phyloP scores from a whole-genome alignment of 805 yeast genomes.

The Lipomyces orientalis region DNA sequence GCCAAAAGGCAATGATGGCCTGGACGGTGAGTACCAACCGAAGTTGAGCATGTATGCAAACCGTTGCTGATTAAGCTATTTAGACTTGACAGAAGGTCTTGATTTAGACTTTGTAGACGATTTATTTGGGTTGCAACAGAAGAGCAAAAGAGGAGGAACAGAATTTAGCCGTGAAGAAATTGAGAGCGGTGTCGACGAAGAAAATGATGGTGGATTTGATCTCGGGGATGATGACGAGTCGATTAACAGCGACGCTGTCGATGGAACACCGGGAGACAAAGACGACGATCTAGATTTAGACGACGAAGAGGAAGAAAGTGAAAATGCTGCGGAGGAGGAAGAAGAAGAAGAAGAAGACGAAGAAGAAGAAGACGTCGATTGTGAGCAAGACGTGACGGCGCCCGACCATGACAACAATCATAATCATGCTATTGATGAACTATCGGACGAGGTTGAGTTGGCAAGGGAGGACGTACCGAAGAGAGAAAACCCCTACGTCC shows the following conservation, averaged over 20 bases:
- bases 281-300: conserved; percentile 37
- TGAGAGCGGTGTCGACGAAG: conserved; percentile 24
- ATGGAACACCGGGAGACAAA: conserved; percentile 24
- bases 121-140: conserved; percentile 19
- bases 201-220: conserved; percentile 15
- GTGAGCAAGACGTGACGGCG: conserved; percentile 29
- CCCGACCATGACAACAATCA: conserved; percentile 38
- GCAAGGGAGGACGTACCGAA: conserved; percentile 37
- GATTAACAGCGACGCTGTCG: background rate
- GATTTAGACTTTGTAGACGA: conserved; percentile 53
- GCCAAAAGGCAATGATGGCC: conserved; percentile 68
- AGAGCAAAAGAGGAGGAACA: conserved; percentile 28
- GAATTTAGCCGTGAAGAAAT: conserved; percentile 36
- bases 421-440: conserved; percentile 44
- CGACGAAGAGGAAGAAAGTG: conserved; percentile 32
- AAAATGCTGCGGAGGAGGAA: conserved; percentile 26
- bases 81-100: conserved; percentile 78
- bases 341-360: conserved; percentile 21
- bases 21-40: conserved; percentile 52
- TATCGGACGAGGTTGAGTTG: conserved; percentile 23
- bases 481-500: conserved; percentile 78
- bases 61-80: background rate
- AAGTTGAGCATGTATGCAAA: conserved; percentile 1
- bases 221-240: conserved; percentile 8
- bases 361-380: conserved; percentile 8